Evolutionary conservation across 257 asterid genomes (phyloP).

Genomic region (Capsicum chinense): DNA sequence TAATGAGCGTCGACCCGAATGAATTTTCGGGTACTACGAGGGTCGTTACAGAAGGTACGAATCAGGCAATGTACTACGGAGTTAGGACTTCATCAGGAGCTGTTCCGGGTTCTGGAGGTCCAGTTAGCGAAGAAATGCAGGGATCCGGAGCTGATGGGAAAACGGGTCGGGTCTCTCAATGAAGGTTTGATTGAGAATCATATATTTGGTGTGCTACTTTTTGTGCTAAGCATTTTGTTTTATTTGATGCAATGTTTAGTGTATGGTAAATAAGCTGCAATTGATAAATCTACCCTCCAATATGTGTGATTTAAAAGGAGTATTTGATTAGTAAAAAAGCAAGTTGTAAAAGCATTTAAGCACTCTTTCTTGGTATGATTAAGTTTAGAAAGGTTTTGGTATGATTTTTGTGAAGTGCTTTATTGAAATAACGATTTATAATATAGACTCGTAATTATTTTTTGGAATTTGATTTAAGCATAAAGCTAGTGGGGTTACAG

Average conservation of each 20-base stretch:
- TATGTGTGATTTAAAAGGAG: background rate
- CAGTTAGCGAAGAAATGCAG: constrained; percentile 68
- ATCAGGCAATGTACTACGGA: constrained; percentile 60
- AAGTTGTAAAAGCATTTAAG: constrained; percentile 12
- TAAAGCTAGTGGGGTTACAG: background rate
- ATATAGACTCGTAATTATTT: background rate
- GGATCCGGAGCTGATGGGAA: constrained; percentile 52
- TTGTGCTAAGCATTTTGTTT: background rate
- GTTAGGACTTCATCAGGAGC: constrained; percentile 54
- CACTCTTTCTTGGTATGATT: too few species aligned
- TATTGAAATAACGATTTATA: background rate
- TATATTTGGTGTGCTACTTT: background rate
- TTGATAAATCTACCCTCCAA: background rate
- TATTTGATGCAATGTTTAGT: background rate
- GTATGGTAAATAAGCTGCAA: constrained; percentile 3
- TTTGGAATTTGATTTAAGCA: background rate
- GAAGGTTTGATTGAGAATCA: constrained; percentile 18
- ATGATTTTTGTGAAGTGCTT: background rate
- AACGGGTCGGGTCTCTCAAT: constrained; percentile 61
- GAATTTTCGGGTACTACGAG: constrained; percentile 41
- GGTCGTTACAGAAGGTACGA: constrained; percentile 46
- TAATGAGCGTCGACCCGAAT: constrained; percentile 45
- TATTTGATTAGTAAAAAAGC: background rate
- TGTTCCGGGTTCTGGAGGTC: constrained; percentile 62
- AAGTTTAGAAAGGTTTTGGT: background rate